Evolutionary conservation across 495 filamentous ascomycete genomes (phyloP).

Genomic region (Penicillium pancosmium): DNA sequence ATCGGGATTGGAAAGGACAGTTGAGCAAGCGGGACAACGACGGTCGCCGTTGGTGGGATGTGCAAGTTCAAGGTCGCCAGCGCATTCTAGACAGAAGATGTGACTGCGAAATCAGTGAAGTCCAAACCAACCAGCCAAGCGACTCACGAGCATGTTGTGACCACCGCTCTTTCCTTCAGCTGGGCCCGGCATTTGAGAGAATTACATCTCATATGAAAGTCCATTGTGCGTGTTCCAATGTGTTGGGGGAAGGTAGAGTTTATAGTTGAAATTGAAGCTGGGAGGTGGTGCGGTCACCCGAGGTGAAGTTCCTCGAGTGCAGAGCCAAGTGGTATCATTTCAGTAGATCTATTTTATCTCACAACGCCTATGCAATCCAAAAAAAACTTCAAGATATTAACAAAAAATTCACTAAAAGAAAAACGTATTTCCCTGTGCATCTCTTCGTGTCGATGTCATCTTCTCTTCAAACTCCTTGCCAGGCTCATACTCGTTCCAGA

Average conservation of each 20-base stretch:
- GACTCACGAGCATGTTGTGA: constrained; percentile 84
- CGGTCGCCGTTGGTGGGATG: constrained; percentile 56
- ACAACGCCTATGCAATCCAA: constrained; percentile 17
- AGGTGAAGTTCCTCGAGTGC: constrained; percentile 6
- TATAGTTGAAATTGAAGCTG: not conserved
- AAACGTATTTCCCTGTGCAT: constrained; percentile 87
- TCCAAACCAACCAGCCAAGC: not conserved
- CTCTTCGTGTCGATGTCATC: constrained; percentile 64
- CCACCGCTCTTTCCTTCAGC: constrained; percentile 75
- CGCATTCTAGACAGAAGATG: constrained; percentile 82
- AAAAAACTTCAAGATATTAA: not conserved
- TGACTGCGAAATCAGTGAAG: constrained; percentile 58
- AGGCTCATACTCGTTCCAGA: constrained; percentile 95
- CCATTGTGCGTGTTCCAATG: constrained; percentile 52
- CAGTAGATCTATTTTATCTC: constrained; percentile 17
- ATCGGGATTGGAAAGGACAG: constrained; percentile 68
- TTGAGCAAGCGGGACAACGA: constrained; percentile 82
- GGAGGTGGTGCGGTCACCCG: constrained; percentile 16
- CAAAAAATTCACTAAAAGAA: constrained; percentile 66
- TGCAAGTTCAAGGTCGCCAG: constrained; percentile 66
- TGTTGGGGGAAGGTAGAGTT: constrained; percentile 9
- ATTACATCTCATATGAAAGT: constrained; percentile 79
- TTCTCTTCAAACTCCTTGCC: constrained; percentile 81
- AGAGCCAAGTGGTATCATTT: constrained; percentile 8
- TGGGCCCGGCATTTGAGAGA: constrained; percentile 74